phyloP scores from a whole-genome alignment of 306 rosid species.

The Biancaea sappan region DNA sequence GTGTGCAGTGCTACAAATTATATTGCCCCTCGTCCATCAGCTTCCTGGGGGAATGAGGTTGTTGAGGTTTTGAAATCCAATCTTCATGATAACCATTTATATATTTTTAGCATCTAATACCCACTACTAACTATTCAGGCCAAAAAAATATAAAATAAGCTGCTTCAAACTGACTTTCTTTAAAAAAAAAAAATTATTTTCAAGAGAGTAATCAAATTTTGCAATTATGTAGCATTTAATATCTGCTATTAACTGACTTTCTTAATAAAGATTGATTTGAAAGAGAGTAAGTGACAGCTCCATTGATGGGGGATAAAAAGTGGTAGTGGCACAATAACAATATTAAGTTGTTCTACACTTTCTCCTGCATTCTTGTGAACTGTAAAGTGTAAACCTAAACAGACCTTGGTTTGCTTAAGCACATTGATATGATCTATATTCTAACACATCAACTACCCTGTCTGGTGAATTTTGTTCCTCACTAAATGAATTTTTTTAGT shows the following conservation, averaged over 20 bases:
- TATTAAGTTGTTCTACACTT: no score
- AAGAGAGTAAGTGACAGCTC: no score
- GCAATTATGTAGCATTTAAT: neutral
- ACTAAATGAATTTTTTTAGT: no score
- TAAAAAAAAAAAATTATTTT: slow-evolving; percentile 12
- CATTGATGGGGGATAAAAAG: no score
- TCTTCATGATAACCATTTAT: neutral
- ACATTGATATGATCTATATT: no score
- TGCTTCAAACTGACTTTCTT: neutral
- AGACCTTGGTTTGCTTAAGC: no score
- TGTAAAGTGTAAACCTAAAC: neutral
- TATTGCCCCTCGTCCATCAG: neutral
- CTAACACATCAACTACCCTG: neutral
- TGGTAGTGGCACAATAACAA: no score
- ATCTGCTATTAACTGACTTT: slow-evolving; percentile 9
- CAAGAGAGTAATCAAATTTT: neutral
- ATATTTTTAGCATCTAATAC: neutral
- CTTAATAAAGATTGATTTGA: slow-evolving; percentile 18
- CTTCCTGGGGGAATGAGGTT: neutral
- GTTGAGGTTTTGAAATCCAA: slow-evolving; percentile 7
- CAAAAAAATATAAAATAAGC: no score
- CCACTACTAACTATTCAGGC: slow-evolving; percentile 10
- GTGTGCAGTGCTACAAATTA: neutral
- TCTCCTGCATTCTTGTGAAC: no score
- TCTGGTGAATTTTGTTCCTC: neutral